Base-by-base conservation (phyloP, 495 filamentous ascomycete species). In the Tuber melanosporum region DNA sequence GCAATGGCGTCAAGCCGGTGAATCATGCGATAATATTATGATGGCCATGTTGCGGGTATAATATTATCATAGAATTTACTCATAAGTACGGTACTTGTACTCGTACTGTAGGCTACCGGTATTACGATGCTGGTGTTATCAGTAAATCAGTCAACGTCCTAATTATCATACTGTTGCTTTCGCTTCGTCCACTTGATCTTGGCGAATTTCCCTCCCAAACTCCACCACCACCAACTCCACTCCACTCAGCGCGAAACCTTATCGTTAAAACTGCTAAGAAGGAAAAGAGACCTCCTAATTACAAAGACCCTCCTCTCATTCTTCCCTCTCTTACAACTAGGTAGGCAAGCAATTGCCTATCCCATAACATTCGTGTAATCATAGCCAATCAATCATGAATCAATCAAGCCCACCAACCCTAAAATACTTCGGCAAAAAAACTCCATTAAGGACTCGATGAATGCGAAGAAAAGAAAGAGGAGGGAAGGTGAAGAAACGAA, bases 371-470 rank as follows among this genome's bases (percentile, higher is more conserved):
- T 66, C 26, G 26, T 15, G 57, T 66, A 66, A 66, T 66, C 57
- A 10, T 7, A 66, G 12, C 57, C 26, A 14, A 66, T n/a, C 49
- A 57, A 57, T 57, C 49, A 57, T n/a, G 49, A 57, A 57, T 57
- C 49, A 57, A 57, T n/a, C 49, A n/a, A 57, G 10, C 57, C 12
- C 26, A 66, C 57, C 49, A 26, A 26, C n/a, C 49, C 57, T n/a
- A 66, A 66, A 15, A 32, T 12, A 66, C 57, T 32, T 66, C 0
- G n/a, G 32, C 10, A 66, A 62, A 62, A 57, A 66, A 66, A 66
- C 57, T 32, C 57, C 57, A 66, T 66, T 66, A 66, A 66, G 26
- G 26, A 32, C 26, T 66, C 57, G 57, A n/a, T 66, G 57, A 66
- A 66, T 66, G 57, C 4, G 57, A 7, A 66, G 10, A 32, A 32